phyloP scores from a whole-genome alignment of 2,329 filamentous ascomycete genomes.

The Laburnicola sp. region DNA sequence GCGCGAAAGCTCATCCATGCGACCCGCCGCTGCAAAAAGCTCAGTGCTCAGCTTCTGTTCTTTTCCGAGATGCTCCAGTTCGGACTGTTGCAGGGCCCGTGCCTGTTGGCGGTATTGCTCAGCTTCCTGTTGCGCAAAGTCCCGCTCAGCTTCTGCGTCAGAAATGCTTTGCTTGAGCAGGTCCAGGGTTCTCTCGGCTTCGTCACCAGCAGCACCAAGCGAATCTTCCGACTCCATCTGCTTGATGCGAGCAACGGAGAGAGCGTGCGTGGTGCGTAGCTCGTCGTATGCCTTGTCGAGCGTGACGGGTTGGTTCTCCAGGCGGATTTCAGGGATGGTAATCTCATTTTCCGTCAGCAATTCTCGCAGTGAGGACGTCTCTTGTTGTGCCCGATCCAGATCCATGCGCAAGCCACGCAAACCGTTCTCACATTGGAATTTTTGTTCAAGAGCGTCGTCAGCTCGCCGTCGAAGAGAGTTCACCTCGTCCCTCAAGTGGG shows the following conservation, averaged over 20 bases:
- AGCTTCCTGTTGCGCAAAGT: conserved; percentile 69
- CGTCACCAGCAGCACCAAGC: conserved; percentile 44
- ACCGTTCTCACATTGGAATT: conserved; percentile 94
- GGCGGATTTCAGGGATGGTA: conserved; percentile 64
- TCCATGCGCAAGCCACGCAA: conserved; percentile 91
- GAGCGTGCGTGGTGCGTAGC: conserved; percentile 70
- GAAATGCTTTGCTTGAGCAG: conserved; percentile 70
- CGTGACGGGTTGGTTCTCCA: conserved; percentile 63
- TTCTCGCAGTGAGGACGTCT: conserved; percentile 79
- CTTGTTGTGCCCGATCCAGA: conserved; percentile 89
- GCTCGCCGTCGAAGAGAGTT: conserved; percentile 80
- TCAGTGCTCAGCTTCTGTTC: conserved; percentile 70
- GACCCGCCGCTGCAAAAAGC: conserved; percentile 71
- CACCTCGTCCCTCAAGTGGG: conserved; percentile 78
- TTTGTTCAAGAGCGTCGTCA: conserved; percentile 91
- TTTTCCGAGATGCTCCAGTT: conserved; percentile 59
- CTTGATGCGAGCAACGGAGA: conserved; percentile 68
- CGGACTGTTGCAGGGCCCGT: conserved; percentile 59
- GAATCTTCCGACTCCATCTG: conserved; percentile 59
- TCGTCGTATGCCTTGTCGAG: conserved; percentile 75
- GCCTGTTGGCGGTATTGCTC: conserved; percentile 64
- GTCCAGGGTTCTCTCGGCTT: conserved; percentile 64
- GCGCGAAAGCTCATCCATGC: conserved; percentile 76
- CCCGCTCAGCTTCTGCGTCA: conserved; percentile 70
- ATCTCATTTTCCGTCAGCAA: conserved; percentile 84